A percentile compares a stretch with the other conserved stretches of the same genome.
Evolutionary conservation across 805 yeast species (phyloP).

Genomic region (Candida yuanshanica): DNA sequence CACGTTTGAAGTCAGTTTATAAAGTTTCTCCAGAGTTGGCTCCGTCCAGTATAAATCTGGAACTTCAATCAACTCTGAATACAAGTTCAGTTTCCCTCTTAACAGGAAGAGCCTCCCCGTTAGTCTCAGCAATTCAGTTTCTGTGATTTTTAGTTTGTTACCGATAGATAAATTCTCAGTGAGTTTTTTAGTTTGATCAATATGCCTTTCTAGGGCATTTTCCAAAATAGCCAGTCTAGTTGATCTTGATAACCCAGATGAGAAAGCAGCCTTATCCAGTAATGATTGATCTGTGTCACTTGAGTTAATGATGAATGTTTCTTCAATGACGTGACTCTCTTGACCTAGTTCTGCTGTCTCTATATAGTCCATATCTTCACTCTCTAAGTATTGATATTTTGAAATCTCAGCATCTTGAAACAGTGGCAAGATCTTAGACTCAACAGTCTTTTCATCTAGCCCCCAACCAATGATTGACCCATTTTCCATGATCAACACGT

Average conservation of each 20-base stretch:
- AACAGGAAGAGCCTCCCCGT: constrained; percentile 73
- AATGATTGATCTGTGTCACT: constrained; percentile 39
- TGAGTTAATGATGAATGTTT: constrained; percentile 62
- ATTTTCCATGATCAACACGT: constrained; percentile 63
- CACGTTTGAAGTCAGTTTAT: constrained; percentile 60
- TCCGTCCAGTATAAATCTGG: constrained; percentile 95
- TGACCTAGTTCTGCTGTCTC: constrained; percentile 10
- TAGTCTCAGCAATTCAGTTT: constrained; percentile 55
- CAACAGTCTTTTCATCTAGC: constrained; percentile 47
- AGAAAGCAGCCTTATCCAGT: constrained; percentile 81
- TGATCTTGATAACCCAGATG: constrained; percentile 81
- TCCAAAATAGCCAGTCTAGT: constrained; percentile 82
- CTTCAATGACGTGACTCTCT: constrained; percentile 54
- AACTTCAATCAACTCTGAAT: constrained; percentile 84
- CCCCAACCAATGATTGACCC: constrained; percentile 90
- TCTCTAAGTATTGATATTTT: constrained; percentile 48
- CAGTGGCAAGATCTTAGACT: constrained; percentile 44
- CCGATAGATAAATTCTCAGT: constrained; percentile 69
- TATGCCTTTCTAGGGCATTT: constrained; percentile 60
- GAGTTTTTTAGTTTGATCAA: constrained; percentile 54
- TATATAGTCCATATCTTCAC: constrained; percentile 81
- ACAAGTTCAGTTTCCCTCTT: constrained; percentile 77
- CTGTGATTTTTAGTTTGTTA: constrained; percentile 41
- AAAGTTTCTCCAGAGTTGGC: constrained; percentile 74
- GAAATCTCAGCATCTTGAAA: constrained; percentile 43